Evolutionary conservation across 495 filamentous ascomycete genomes (phyloP), one percentile per base, ranked within the genome.

Genomic region (Penicillium angulare): DNA sequence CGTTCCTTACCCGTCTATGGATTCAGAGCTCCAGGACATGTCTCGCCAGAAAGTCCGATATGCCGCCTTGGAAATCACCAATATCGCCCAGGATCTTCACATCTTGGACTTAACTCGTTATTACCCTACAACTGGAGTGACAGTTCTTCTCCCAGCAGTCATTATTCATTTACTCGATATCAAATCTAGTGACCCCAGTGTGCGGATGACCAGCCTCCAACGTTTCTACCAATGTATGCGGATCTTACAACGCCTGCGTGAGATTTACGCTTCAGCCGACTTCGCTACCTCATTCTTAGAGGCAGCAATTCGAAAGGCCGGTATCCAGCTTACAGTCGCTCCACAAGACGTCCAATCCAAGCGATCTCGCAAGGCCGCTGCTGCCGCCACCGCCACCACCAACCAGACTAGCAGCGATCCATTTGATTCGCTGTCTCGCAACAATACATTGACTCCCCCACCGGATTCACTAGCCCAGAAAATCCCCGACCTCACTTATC

Each of bases 121-220:
- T 62, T 83, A 95, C 15, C 90, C 90, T 8, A 93, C 90, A 0
- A 90, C 88, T 1, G 90, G 89, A 33, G 89, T 95, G 17, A 96
- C 90, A 0, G 89, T 95, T 8, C 81, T 95, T 9, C 81, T 95
- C 4, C 90, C 90, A 2, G 90, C 90, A 10, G 88, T 95, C 65
- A 95, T 95, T 53, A 92, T 95, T 47, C 89, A 96, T 60, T 76
- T 96, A 16, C 80, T 95, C 3, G 89, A 95, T 60, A 91, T 93
- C 76, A 95, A 91, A 60, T 86, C 84, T 32, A 85, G 79, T 35
- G 80, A 88, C 49, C 79, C 80, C 15, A 81, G 79, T 39, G 81
- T 86, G 13, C 78, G 87, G 18, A 79, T 83, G 50, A 71, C 81
- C 27, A 87, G 86, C 48, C 74, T 88, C 41, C 80, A 84, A 42